A percentile compares a stretch with the other conserved stretches of the same genome.
phyloP scores from a whole-genome alignment of 1,139 yeast species.

The Blastobotrys buckinghamii region DNA sequence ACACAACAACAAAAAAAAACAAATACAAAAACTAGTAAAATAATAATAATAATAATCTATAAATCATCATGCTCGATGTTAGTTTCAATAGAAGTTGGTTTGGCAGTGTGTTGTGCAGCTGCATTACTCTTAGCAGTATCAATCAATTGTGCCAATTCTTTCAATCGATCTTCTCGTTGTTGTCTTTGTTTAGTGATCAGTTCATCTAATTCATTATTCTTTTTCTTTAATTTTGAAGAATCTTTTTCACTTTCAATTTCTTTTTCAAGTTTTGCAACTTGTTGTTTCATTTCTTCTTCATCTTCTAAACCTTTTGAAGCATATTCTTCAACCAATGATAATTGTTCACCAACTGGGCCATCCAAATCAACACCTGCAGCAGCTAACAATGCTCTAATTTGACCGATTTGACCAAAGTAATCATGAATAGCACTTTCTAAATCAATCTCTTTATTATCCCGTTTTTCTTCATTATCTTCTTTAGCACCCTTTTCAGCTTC shows the following conservation, averaged over 20 bases:
- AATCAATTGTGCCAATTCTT: constrained; percentile 20
- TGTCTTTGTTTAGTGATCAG: constrained; percentile 1
- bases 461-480: not conserved
- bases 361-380: constrained; percentile 10
- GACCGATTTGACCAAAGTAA: constrained; percentile 6
- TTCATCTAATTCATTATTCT: constrained; percentile 6
- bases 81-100: not conserved
- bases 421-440: constrained; percentile 1
- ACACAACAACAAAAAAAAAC: not conserved
- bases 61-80: constrained; percentile 10
- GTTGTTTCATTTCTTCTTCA: not conserved
- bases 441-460: not conserved
- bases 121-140: constrained; percentile 18
- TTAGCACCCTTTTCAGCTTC: not conserved
- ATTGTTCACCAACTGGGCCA: not conserved
- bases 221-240: constrained; percentile 3
- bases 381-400: constrained; percentile 3
- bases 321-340: constrained; percentile 10
- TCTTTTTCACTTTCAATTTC: constrained; percentile 1
- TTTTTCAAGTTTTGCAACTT: not conserved
- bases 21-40: not conserved
- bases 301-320: constrained; percentile 7
- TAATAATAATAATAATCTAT: not conserved
- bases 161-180: constrained; percentile 1
- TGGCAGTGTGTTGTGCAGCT: not conserved